Percentiles rank a stretch among this genome's conserved stretches.
phyloP scores from a whole-genome alignment of 2,329 filamentous ascomycete species.

The Aspergillus eucalypticola region DNA sequence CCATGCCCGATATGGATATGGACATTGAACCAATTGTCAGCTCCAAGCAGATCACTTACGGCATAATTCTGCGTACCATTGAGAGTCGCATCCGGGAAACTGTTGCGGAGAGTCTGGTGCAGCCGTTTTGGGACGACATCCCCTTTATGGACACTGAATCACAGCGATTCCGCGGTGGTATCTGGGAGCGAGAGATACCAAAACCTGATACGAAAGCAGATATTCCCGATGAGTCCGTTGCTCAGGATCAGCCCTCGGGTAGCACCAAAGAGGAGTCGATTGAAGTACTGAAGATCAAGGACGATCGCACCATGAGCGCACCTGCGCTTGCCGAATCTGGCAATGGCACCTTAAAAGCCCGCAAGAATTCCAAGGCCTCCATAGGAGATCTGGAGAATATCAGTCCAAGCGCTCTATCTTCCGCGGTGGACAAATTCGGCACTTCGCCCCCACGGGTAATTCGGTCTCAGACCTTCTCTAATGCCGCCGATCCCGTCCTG shows the following conservation, averaged over 20 bases:
- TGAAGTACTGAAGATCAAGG: slow-evolving; percentile 34
- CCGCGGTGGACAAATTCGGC: slow-evolving; percentile 36
- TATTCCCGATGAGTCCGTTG: slow-evolving; percentile 39
- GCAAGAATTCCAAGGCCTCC: slow-evolving; percentile 31
- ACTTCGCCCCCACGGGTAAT: slow-evolving; percentile 56
- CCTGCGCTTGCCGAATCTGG: slow-evolving; percentile 31
- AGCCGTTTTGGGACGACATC: slow-evolving; percentile 94
- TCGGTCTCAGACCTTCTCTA: slow-evolving; percentile 64
- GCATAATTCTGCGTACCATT: slow-evolving; percentile 85
- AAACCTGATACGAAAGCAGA: slow-evolving; percentile 44
- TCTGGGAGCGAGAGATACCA: slow-evolving; percentile 61
- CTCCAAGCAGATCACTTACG: slow-evolving; percentile 92
- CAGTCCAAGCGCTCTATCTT: slow-evolving; percentile 26
- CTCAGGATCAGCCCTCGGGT: slow-evolving; percentile 23
- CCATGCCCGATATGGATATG: slow-evolving; percentile 91
- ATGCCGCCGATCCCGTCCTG: slow-evolving; percentile 64
- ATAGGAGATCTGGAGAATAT: slow-evolving; percentile 23
- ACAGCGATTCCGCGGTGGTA: slow-evolving; percentile 80
- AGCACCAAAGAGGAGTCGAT: slow-evolving; percentile 22
- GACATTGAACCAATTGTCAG: slow-evolving; percentile 95
- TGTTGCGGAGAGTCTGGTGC: slow-evolving; percentile 84
- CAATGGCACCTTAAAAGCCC: slow-evolving; percentile 26
- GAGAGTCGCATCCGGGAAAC: slow-evolving; percentile 95
- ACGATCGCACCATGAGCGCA: slow-evolving; percentile 38
- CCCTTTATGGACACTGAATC: slow-evolving; percentile 82